These are phyloP conservation scores for Neurospora intermedia DNA, from an alignment of 495 filamentous ascomycete genomes.

Conservation along the genomic window DNA sequence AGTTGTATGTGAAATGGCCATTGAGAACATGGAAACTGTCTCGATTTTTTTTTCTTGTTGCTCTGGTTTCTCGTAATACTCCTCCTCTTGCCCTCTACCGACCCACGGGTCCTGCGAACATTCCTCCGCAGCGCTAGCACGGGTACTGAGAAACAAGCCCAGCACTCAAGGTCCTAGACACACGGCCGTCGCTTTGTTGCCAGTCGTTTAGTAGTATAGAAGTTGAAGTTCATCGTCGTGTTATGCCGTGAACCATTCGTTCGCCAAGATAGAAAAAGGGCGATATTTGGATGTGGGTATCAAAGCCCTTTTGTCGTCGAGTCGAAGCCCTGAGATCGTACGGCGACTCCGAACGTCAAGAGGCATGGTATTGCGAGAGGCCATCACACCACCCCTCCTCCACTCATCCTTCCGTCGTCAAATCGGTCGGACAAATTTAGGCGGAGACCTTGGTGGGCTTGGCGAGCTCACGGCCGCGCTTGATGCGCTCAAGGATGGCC, in stretches of 20 bases:
- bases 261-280: neutral
- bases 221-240: neutral
- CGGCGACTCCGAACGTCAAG: neutral
- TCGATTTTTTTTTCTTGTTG: conserved; percentile 6
- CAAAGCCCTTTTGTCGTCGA: neutral
- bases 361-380: neutral
- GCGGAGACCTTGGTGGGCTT: conserved; percentile 35
- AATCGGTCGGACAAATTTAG: conserved; percentile 7
- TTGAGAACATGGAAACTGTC: conserved; percentile 33
- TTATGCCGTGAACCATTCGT: neutral
- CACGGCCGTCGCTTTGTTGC: neutral
- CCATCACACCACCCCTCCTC: neutral
- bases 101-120: neutral
- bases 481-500: conserved; percentile 78
- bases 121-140: neutral
- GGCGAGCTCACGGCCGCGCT: conserved; percentile 58
- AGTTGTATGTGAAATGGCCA: conserved; percentile 47
- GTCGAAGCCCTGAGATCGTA: neutral
- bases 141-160: neutral
- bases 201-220: neutral
- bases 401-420: neutral
- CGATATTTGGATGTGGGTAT: neutral
- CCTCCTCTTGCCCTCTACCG: neutral
- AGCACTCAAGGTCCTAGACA: neutral
- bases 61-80: conserved; percentile 1